Base-by-base conservation (phyloP, 306 rosid genomes). In the Trifolium pratense region DNA sequence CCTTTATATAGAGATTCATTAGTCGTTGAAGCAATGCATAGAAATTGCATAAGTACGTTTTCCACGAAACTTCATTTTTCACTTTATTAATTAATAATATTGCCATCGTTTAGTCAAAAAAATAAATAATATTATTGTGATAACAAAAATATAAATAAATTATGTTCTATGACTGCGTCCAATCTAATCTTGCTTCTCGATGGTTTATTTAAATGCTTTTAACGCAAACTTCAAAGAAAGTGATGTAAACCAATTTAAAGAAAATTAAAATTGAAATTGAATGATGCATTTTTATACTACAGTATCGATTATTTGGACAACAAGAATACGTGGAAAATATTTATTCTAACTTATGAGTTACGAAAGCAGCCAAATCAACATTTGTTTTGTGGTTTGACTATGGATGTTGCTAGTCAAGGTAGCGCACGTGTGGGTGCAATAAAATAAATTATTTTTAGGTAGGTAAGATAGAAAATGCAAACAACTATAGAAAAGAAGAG, bases 61-160 rank as follows among this genome's bases (percentile, higher is more conserved):
- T 75, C 75, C 66, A n/a, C 23, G 84, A 75, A 76, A 20, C 68
- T 75, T 75, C 80, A n/a, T 25, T 32, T 60, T 77, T 77, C 43
- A 2, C 49, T 29, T 5, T 36, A 36, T 36, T 29, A 49, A 29
- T 48, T 60, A 1, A 26, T 36, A 45, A 51, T 52, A 17, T 5
- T 61, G 32, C 45, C 13, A 13, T 42, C 49, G 49, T 62, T 48
- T n/a, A 48, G 53, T 48, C 53, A 48, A 48, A 48, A 2, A 48
- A 48, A 48, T 48, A 48, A 42, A 42, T 45, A 1, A 16, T 46
- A 45, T 26, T 53, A 18, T 6, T 52, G 37, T 61, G 16, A 70
- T 21, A 5, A 26, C 23, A 13, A 18, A 55, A 23, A 9, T 36
- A 36, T 36, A 6, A 75, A 58, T 4, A 20, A 9, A 9, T 68